These are phyloP conservation scores for Spathaspora girioi DNA, from an alignment of 805 yeast genomes.

Conservation along the genomic window DNA sequence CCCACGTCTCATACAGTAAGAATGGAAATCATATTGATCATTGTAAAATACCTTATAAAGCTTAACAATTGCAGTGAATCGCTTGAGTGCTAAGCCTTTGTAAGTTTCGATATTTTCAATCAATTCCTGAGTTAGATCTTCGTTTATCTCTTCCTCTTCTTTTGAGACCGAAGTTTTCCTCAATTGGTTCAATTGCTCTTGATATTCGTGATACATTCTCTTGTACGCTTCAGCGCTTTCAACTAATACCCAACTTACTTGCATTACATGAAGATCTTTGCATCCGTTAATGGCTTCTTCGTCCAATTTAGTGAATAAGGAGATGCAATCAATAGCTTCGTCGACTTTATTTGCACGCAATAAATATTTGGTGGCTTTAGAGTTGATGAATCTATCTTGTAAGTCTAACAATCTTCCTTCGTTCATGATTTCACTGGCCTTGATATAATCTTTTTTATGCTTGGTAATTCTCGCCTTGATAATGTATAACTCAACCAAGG, in stretches of 20 bases:
- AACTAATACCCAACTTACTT: slow-evolving; percentile 82
- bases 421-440: slow-evolving; percentile 66
- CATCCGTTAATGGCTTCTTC: slow-evolving; percentile 81
- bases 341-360: slow-evolving; percentile 72
- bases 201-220: slow-evolving; percentile 45
- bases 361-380: slow-evolving; percentile 81
- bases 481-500: slow-evolving; percentile 77
- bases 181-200: slow-evolving; percentile 14
- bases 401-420: slow-evolving; percentile 73
- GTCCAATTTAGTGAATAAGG: slow-evolving; percentile 75
- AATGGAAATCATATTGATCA: slow-evolving; percentile 94
- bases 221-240: slow-evolving; percentile 83
- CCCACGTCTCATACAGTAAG: slow-evolving; percentile 86
- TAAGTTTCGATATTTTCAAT: slow-evolving; percentile 43
- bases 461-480: slow-evolving; percentile 78
- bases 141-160: slow-evolving; percentile 24
- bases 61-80: slow-evolving; percentile 63
- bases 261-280: slow-evolving; percentile 82
- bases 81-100: slow-evolving; percentile 74
- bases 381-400: slow-evolving; percentile 88
- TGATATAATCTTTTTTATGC: slow-evolving; percentile 56
- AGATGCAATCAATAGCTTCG: slow-evolving; percentile 68
- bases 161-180: slow-evolving; percentile 3
- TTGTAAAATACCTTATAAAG: slow-evolving; percentile 67
- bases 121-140: slow-evolving; percentile 23